A percentile compares a stretch with the other conserved stretches of the same genome.
Evolutionary conservation across 1,139 yeast genomes (phyloP).

Genomic region (Diutina catenulata): DNA sequence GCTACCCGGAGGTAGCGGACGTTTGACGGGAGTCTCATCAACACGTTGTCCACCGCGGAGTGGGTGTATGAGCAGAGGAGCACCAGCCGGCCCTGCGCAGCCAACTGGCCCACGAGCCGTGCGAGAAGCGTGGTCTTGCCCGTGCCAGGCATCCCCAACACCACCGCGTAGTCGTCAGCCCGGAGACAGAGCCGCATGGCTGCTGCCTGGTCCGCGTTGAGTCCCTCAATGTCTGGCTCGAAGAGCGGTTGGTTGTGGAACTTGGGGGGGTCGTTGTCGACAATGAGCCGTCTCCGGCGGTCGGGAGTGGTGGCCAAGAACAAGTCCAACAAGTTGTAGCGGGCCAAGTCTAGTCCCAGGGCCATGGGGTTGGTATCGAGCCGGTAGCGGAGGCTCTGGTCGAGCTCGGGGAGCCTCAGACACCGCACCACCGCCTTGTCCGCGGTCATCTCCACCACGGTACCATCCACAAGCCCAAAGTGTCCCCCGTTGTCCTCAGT

Average conservation of each 20-base stretch:
- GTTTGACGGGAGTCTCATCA: slow-evolving; percentile 59
- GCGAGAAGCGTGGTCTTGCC: slow-evolving; percentile 94
- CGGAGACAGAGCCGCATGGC: slow-evolving; percentile 59
- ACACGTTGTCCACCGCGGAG: slow-evolving; percentile 89
- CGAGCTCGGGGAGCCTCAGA: background rate
- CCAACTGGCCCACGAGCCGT: slow-evolving; percentile 51
- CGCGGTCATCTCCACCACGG: background rate
- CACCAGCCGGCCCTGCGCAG: slow-evolving; percentile 50
- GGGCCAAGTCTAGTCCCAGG: no score
- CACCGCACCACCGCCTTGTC: background rate
- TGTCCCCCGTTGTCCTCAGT: background rate
- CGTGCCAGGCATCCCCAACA: slow-evolving; percentile 98
- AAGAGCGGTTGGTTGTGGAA: slow-evolving; percentile 16
- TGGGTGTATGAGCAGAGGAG: slow-evolving; percentile 83
- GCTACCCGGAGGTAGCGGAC: slow-evolving; percentile 9
- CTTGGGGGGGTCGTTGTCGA: slow-evolving; percentile 37
- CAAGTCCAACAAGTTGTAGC: slow-evolving; percentile 63
- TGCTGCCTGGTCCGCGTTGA: slow-evolving; percentile 56
- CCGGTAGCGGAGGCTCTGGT: slow-evolving; percentile 27
- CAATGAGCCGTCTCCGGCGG: slow-evolving; percentile 44
- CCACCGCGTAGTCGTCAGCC: slow-evolving; percentile 65
- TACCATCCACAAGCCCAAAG: background rate
- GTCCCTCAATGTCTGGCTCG: slow-evolving; percentile 10
- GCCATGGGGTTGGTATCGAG: slow-evolving; percentile 73
- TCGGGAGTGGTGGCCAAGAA: slow-evolving; percentile 45